Percentiles rank a stretch among this genome's conserved stretches.
Conservation (phyloP, 2,329 filamentous ascomycete genomes). For the Harringtonia aguacate region DNA sequence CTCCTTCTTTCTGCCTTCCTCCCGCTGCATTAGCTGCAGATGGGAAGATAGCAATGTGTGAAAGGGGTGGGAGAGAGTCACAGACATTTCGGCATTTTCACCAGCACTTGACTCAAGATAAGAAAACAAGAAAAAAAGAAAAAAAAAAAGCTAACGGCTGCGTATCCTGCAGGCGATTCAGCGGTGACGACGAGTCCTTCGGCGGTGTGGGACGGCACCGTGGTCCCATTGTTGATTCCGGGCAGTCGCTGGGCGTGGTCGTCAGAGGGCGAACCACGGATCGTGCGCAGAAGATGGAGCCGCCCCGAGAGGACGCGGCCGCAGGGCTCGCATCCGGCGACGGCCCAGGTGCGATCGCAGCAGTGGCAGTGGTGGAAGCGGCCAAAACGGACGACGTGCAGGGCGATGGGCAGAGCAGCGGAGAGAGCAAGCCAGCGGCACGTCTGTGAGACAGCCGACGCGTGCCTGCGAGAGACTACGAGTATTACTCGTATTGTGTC, state of each 20-base stretch:
- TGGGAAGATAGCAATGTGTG: no score
- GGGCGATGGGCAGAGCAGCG: no score
- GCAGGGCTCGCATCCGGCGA: no score
- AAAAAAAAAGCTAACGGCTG: neutral
- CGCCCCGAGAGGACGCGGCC: neutral
- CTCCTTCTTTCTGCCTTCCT: no score
- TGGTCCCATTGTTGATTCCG: constrained; percentile 10
- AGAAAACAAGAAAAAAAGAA: neutral
- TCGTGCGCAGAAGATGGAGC: neutral
- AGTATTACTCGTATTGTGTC: no score
- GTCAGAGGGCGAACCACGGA: constrained; percentile 6
- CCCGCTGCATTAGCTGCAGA: no score
- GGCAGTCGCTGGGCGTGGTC: constrained; percentile 11
- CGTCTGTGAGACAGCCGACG: no score
- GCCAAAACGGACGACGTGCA: no score
- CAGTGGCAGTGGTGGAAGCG: no score
- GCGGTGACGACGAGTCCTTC: constrained; percentile 15
- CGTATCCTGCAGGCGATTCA: constrained; percentile 11
- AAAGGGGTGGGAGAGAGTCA: neutral
- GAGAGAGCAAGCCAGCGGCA: no score
- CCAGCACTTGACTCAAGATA: neutral
- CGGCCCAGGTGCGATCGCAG: no score
- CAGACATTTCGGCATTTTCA: neutral
- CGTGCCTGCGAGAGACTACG: no score
- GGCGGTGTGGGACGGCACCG: neutral